These are phyloP conservation scores for Auricularia cornea DNA, from an alignment of 768 basidiomycete species.

Conservation along the genomic window DNA sequence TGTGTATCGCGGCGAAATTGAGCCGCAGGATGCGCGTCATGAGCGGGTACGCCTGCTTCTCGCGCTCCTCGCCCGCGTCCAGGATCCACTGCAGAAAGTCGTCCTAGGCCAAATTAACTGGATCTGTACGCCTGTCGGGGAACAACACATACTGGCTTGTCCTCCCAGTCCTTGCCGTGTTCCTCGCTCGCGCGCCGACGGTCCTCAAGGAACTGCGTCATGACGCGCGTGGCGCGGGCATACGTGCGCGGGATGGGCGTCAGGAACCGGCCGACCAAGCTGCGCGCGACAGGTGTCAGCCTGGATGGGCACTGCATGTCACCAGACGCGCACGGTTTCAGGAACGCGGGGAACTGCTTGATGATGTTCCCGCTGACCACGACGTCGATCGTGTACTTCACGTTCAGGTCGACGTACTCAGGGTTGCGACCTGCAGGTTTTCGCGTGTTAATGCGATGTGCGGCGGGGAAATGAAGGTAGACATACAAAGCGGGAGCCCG, in stretches of 20 bases:
- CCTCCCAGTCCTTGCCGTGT: conserved; percentile 18
- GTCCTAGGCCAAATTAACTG: too few species aligned
- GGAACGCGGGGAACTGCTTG: conserved; percentile 1
- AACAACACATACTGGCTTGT: conserved; percentile 26
- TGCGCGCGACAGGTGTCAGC: too few species aligned
- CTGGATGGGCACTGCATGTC: too few species aligned
- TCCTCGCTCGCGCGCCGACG: conserved; percentile 16
- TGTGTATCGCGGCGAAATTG: conserved; percentile 3
- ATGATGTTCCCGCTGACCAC: neutral
- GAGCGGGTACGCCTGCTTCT: neutral
- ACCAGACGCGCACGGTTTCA: conserved; percentile 9
- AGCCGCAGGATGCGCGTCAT: conserved; percentile 13
- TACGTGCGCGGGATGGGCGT: conserved; percentile 5
- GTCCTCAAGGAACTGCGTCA: conserved; percentile 25
- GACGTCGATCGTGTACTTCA: neutral
- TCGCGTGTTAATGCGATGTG: neutral
- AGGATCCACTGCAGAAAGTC: conserved; percentile 6
- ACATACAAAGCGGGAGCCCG: conserved; percentile 7
- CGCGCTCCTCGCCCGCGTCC: neutral
- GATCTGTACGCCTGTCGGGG: too few species aligned
- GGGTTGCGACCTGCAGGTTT: conserved; percentile 3
- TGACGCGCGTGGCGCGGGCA: conserved; percentile 7
- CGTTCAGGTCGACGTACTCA: conserved; percentile 5
- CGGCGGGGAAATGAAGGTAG: neutral
- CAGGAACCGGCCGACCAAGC: conserved; percentile 3